Percentiles rank a stretch among this genome's conserved stretches.
phyloP scores from a whole-genome alignment of 805 yeast species.

The Candida sakaeoensis region DNA sequence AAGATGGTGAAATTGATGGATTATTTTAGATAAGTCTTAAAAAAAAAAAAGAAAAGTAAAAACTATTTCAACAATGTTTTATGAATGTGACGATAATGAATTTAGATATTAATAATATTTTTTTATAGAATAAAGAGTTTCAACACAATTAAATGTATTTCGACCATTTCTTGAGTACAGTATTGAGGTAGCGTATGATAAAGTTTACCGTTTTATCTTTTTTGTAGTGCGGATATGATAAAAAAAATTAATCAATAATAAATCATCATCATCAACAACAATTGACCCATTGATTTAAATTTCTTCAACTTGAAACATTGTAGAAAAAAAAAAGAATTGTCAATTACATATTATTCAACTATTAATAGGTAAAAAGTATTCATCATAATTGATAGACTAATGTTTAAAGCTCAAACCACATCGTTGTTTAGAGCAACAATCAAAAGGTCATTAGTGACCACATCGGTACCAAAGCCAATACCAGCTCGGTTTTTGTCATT shows the following conservation, averaged over 20 bases:
- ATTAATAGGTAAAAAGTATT: too few species aligned
- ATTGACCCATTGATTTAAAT: background rate
- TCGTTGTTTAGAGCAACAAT: conserved; percentile 5
- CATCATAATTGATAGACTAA: conserved; percentile 1
- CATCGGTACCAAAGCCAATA: background rate
- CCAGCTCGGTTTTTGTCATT: background rate
- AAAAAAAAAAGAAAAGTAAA: background rate
- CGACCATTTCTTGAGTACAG: too few species aligned
- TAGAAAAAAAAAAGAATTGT: background rate
- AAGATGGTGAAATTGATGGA: conserved; percentile 79
- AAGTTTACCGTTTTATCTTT: background rate
- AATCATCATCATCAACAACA: conserved; percentile 1
- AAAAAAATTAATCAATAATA: conserved; percentile 1
- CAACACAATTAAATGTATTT: conserved; percentile 5
- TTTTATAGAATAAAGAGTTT: conserved; percentile 1
- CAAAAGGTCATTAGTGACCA: background rate
- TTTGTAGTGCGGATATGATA: conserved; percentile 2
- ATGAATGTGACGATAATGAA: conserved; percentile 8
- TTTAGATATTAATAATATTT: background rate
- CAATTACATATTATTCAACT: too few species aligned
- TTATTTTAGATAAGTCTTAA: conserved; percentile 50
- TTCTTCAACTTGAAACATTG: background rate
- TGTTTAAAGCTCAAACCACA: conserved; percentile 7
- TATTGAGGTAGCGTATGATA: background rate
- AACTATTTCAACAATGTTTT: conserved; percentile 6